Base-by-base conservation (phyloP, 2,329 filamentous ascomycete genomes). In the Echinosphaeria canescens region DNA sequence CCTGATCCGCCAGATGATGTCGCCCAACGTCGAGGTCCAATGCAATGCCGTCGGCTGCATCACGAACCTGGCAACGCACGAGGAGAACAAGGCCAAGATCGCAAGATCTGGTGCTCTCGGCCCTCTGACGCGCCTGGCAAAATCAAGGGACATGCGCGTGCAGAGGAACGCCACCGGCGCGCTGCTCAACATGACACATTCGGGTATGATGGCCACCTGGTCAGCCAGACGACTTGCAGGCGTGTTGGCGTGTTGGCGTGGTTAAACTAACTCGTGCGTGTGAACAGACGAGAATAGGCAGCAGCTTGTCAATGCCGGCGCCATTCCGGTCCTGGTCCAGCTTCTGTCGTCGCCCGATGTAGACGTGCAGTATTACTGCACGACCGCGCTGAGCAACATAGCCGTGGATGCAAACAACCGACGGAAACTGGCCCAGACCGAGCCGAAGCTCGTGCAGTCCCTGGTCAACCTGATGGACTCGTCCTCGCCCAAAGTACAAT, bases 21-120 rank as follows among this genome's bases (percentile, higher is more conserved):
- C 85, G 30, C 68, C 75, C 25, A 98, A 98, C 41, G 88, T 98
- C 38, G 88, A 98, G 48, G 88, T 98, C 15, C 88, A 98, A 52
- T 98, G 88, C 59, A 98, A 98, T 49, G 88, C 88, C 23, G 88
- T 98, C 33, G 88, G 88, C 27, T 98, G 88, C 56, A 98, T 98
- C 48, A 98, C 88, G 24, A 98, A 98, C 46, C 55, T 98, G 30
- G 88, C 88, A 29, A 98, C 88, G 3, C 88, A 98, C 43, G 88
- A 98, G 53, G 88, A 95, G 40, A 98, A 98, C 56, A 98, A 98
- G 56, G 84, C 88, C 31, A 93, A 91, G 55, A 98, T 98, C 48
- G 88, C 88, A 38, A 70, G 81, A 33, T 98, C 88, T 4, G 88
- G 88, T 31, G 88, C 88, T 29, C 61, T 98, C 30, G 80, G 76